Evolutionary conservation across 2,329 filamentous ascomycete genomes (phyloP), one percentile per base, ranked within the genome.

Genomic region (Tolypocladium guangdongense): DNA sequence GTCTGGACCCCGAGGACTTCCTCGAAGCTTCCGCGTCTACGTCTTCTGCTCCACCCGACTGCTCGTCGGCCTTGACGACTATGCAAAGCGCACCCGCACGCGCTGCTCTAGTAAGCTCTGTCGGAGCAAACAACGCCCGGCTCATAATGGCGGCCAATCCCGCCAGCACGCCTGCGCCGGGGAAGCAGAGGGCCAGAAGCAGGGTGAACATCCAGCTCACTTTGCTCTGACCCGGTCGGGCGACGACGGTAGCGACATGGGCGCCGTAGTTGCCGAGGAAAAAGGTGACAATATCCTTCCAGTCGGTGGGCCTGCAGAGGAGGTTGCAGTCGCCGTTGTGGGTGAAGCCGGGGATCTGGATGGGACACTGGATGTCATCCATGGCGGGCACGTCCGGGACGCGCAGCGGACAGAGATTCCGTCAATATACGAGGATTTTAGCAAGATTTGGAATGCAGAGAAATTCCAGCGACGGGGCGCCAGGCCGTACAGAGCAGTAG

Each of bases 301-400:
- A 55, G 2, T 30, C 36, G 12, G 53, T 38, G 14, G 53, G 20
- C 35, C 47, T 55, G 32, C 53, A 55, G 12, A 55, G 27, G 32
- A 55, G 53, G n/a, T 48, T 55, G 53, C 53, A 55, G 46, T 55
- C 53, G 37, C 53, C 53, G 20, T 55, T 52, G 43, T 55, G 53
- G 16, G 53, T 50, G 38, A 49, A 55, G 50, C 50, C 46, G 18
- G 50, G 45, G 24, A 54, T 32, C 7, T 51, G 49, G 33, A 47
- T 14, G 22, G 53, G 50, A 12, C 53, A 54, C 18, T 39, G n/a
- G 5, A 20, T 48, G 35, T 54, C 53, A 32, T 54, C 37, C 43
- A 51, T 51, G 22, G 22, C 27, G 6, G 8, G 16, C 18, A 1
- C 7, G n/a, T n/a, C n/a, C n/a, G n/a, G 35, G 22, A 33, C 14